Conservation (phyloP, 2,329 filamentous ascomycete species). For the Epichloe festucae region DNA sequence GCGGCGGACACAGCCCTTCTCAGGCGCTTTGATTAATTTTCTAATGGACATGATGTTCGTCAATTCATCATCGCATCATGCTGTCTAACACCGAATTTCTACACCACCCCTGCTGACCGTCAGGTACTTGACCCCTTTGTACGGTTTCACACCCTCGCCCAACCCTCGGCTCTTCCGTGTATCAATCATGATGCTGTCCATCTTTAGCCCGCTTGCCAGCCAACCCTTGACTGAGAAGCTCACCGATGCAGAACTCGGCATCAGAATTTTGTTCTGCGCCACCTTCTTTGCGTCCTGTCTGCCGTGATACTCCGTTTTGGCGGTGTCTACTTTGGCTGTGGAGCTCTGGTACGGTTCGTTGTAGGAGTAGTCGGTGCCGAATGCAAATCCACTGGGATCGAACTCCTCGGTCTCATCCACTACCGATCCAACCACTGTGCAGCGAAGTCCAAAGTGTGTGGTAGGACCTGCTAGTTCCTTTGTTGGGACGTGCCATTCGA, state of each 20-base stretch:
- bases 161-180: constrained; percentile 73
- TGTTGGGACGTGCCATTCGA: constrained; percentile 74
- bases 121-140: constrained; percentile 96
- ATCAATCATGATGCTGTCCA: constrained; percentile 56
- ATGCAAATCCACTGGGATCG: constrained; percentile 39
- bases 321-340: constrained; percentile 21
- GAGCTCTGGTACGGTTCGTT: constrained; percentile 43
- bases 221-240: constrained; percentile 60
- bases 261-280: constrained; percentile 60
- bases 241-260: constrained; percentile 66
- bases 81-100: constrained; percentile 44
- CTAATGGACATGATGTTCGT: neutral
- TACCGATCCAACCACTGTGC: constrained; percentile 60
- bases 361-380: constrained; percentile 38
- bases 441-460: constrained; percentile 61
- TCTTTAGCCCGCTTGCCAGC: constrained; percentile 53
- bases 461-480: constrained; percentile 60
- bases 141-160: constrained; percentile 80
- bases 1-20: no score
- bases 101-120: constrained; percentile 57
- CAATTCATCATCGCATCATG: neutral
- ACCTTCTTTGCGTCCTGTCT: constrained; percentile 42
- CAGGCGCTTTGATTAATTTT: neutral
- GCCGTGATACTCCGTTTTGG: constrained; percentile 18
- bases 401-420: constrained; percentile 34